Base-by-base conservation (phyloP, 176 grass and related monocot genomes). In the Hordeum marinum region DNA sequence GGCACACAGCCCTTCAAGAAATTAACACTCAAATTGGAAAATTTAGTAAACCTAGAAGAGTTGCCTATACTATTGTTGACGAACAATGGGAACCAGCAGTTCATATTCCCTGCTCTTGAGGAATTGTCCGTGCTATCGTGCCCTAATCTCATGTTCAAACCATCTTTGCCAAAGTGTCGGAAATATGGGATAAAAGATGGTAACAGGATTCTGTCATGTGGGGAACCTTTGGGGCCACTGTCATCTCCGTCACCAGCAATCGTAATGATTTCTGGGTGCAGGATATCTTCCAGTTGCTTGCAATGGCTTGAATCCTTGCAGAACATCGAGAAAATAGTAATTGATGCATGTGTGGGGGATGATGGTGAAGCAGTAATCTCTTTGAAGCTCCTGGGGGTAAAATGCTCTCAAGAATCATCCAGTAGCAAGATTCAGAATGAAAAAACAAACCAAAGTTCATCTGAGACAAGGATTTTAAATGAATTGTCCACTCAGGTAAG, bases 41-140 rank as follows among this genome's bases (percentile, higher is more conserved):
- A 0, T 23, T 63, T 84, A 32, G 1, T 64, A 7, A 87, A 81
- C 35, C 21, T 87, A 66, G 46, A 55, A 45, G 63, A 81, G 67
- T 31, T 80, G 31, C 35, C 12, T 24, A 75, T 80, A 65, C 9
- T 80, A 13, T 63, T 17, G 40, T 13, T 10, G 1, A 26, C 55
- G 13, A 37, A 65, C 54, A 80, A 71, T 43, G 10, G 8, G 85
- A 80, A 17, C 25, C 23, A 64, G 6, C 45, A 74, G 5, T 87
- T 87, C 59, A 76, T 87, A 32, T 87, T 87, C 12, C 85, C 85
- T 37, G 7, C 45, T 81, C 78, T 87, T 75, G 69, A 81, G 11
- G 68, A 81, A 13, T 81, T 87, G 24, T 81, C 34, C 3, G 58
- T 87, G 24, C 7, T 81, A 57, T 87, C 17, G 3, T 87, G 85